Conservation (phyloP, 345 rosid genomes). For the Bretschneidera sinensis region DNA sequence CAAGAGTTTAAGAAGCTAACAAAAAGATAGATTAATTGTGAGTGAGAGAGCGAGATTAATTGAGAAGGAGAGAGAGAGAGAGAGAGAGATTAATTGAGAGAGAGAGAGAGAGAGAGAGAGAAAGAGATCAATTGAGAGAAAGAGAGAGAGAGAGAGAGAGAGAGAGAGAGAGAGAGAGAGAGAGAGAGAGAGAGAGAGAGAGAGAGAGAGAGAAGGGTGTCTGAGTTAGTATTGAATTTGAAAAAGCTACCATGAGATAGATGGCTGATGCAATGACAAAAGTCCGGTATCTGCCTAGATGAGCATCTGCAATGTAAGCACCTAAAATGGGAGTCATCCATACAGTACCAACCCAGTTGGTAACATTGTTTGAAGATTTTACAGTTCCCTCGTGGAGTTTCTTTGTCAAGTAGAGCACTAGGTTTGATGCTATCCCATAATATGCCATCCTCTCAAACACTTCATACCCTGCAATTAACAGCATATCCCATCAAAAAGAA, state of each 20-base stretch:
- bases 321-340: slow-evolving; percentile 59
- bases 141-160: too few relatives aligned
- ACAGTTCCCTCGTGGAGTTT: slow-evolving; percentile 65
- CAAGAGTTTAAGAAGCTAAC: too few relatives aligned
- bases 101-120: too few relatives aligned
- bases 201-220: neutral
- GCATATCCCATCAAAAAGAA: too few relatives aligned
- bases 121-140: neutral
- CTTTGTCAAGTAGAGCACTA: slow-evolving; percentile 42
- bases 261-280: slow-evolving; percentile 37
- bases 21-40: too few relatives aligned
- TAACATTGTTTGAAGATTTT: slow-evolving; percentile 52
- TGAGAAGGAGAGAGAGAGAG: too few relatives aligned
- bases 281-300: slow-evolving; percentile 60
- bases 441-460: slow-evolving; percentile 69
- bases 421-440: slow-evolving; percentile 58
- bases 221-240: neutral
- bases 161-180: too few relatives aligned
- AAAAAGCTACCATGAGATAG: slow-evolving; percentile 34
- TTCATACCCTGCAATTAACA: slow-evolving; percentile 41
- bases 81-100: too few relatives aligned
- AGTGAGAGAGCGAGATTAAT: too few relatives aligned
- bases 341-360: slow-evolving; percentile 55
- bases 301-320: slow-evolving; percentile 61
- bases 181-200: neutral